Evolutionary conservation across 2,329 filamentous ascomycete genomes (phyloP), one percentile per base, ranked within the genome.

Genomic region (Aspergillus hiratsukae): DNA sequence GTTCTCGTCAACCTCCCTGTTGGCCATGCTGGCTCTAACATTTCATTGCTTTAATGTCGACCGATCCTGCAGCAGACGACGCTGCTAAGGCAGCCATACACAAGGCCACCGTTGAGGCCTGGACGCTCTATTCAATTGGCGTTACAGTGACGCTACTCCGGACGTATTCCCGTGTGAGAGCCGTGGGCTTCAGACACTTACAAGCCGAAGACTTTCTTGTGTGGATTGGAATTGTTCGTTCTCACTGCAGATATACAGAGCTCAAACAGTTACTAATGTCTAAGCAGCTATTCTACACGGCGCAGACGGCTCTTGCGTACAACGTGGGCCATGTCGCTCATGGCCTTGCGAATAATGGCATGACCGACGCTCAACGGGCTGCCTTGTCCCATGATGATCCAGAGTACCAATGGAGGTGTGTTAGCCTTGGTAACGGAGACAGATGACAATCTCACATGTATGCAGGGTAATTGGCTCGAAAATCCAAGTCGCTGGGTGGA

Each of bases 261-360:
- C 4, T 35, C 4, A 35, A 14, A 17, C 31, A 35, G 14, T 14
- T 25, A 37, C 46, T 65, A 49, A 65, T 56, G 49, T 54, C 14
- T 8, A 21, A 48, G 27, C 28, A 81, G 78, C 54, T 78, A 9
- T 71, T 82, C 49, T 83, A 83, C 54, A 72, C 75, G 1, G 66
- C 75, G 4, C 78, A 83, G 62, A 76, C 79, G 1, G 70, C 69
- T 29, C 68, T 79, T 19, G 76, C 75, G 4, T 78, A 81, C 49
- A 73, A 70, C n/a, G 76, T 81, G 9, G 78, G 78, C 11, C 73
- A 73, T 35, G 64, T 67, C 14, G 78, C 74, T 19, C 69, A 74
- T 48, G 81, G 81, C 0, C 69, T 84, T 1, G 80, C 81, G 14
- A 84, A 84, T 58, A 81, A 81, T 59, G 75, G 75, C 53, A 83